Percentiles rank a stretch among this genome's conserved stretches.
Evolutionary conservation across 495 filamentous ascomycete genomes (phyloP).

Genomic region (Neurospora hispaniola): DNA sequence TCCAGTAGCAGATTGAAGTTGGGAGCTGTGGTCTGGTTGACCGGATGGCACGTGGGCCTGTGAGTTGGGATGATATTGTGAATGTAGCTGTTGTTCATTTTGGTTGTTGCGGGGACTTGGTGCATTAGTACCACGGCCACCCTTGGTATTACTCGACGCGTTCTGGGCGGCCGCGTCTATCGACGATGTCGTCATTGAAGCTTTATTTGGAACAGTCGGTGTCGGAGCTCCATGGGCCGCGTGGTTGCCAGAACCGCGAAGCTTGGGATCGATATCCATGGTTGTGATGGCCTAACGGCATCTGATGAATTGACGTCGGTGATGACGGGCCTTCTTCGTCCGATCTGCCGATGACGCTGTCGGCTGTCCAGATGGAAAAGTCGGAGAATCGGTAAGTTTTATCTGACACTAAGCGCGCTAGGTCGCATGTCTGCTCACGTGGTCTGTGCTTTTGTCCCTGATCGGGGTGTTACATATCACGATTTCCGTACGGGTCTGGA

Average conservation of each 20-base stretch:
- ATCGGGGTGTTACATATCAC: background rate
- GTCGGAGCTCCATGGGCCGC: background rate
- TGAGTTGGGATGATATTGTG: background rate
- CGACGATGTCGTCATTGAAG: background rate
- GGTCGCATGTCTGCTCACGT: background rate
- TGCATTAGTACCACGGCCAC: background rate
- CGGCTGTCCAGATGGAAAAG: background rate
- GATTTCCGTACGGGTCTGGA: background rate
- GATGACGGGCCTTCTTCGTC: slow-evolving; percentile 11
- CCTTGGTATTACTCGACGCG: background rate
- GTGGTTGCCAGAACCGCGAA: background rate
- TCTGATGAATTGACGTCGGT: background rate
- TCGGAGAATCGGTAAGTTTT: slow-evolving; percentile 3
- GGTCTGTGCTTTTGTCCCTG: background rate
- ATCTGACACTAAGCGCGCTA: background rate
- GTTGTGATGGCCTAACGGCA: background rate
- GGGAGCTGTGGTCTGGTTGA: background rate
- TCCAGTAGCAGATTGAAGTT: background rate
- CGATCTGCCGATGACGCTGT: slow-evolving; percentile 14
- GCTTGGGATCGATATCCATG: background rate
- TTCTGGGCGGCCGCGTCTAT: background rate
- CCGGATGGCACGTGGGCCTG: background rate
- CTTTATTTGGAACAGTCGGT: background rate
- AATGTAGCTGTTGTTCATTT: background rate
- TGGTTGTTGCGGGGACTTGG: background rate